A percentile compares a stretch with the other conserved stretches of the same genome.
Conservation (phyloP, 2,329 filamentous ascomycete genomes). For the Scedosporium apiospermum region DNA sequence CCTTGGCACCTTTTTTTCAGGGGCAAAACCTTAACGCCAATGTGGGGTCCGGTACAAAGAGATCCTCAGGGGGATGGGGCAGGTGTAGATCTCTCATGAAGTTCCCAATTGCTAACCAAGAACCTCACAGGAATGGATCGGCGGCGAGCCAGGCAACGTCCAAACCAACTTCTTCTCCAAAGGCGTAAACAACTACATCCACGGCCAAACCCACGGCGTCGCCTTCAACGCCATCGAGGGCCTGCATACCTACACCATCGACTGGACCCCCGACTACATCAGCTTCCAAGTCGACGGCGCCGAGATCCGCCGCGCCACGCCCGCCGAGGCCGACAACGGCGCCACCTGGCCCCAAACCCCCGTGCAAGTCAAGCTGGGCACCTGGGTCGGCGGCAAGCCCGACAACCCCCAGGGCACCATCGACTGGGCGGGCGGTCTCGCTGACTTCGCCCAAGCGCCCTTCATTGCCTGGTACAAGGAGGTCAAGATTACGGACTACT, state of each 20-base stretch:
- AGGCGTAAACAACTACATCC: conserved; percentile 44
- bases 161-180: conserved; percentile 80
- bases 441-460: conserved; percentile 42
- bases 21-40: background rate
- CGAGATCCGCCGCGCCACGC: conserved; percentile 35
- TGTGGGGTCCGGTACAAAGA: conserved; percentile 11
- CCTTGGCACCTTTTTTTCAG: background rate
- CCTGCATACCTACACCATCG: conserved; percentile 57
- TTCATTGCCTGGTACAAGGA: conserved; percentile 49
- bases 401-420: conserved; percentile 47
- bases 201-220: conserved; percentile 39
- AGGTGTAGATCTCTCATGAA: background rate
- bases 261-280: conserved; percentile 53
- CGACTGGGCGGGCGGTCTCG: conserved; percentile 59
- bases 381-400: conserved; percentile 41
- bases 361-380: conserved; percentile 55
- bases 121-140: conserved; percentile 55
- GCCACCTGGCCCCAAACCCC: conserved; percentile 57
- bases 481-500: conserved; percentile 44
- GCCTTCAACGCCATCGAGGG: conserved; percentile 23
- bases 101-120: conserved; percentile 42
- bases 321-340: conserved; percentile 31
- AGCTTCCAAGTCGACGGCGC: conserved; percentile 49
- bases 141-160: conserved; percentile 55
- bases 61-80: conserved; percentile 17